Conservation (phyloP, 2,329 filamentous ascomycete genomes). For the Aspergillus texensis region DNA sequence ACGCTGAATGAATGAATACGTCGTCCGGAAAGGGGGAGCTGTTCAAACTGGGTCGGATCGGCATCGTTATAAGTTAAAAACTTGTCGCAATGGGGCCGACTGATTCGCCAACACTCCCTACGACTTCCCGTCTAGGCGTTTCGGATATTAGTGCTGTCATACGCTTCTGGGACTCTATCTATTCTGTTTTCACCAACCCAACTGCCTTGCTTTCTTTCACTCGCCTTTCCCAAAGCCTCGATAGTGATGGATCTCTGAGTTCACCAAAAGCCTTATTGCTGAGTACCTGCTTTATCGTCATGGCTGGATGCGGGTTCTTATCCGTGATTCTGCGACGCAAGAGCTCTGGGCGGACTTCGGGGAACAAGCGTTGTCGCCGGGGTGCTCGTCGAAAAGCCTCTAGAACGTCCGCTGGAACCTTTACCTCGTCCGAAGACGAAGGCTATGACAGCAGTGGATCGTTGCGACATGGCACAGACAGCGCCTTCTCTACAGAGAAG, state of each 20-base stretch:
- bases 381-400: constrained; percentile 22
- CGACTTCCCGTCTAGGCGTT: constrained; percentile 11
- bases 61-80: constrained; percentile 18
- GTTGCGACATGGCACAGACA: constrained; percentile 30
- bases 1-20: constrained; percentile 10
- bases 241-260: constrained; percentile 33
- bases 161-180: constrained; percentile 26
- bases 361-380: constrained; percentile 25
- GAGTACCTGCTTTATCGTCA: constrained; percentile 35
- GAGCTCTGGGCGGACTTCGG: constrained; percentile 14
- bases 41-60: constrained; percentile 12
- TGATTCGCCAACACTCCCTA: constrained; percentile 10
- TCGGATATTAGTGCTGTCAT: constrained; percentile 12
- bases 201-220: constrained; percentile 20
- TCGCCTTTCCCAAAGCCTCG: constrained; percentile 23
- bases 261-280: constrained; percentile 35
- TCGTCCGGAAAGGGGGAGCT: constrained; percentile 14
- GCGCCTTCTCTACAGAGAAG: constrained; percentile 23
- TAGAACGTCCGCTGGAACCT: constrained; percentile 30
- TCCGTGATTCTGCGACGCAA: constrained; percentile 32
- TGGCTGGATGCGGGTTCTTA: constrained; percentile 41
- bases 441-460: constrained; percentile 39
- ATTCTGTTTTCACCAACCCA: constrained; percentile 22
- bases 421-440: constrained; percentile 41
- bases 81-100: constrained; percentile 20